Evolutionary conservation across 1,284 basidiomycete species (phyloP).

Genomic region (Ustilago shanxiensis): DNA sequence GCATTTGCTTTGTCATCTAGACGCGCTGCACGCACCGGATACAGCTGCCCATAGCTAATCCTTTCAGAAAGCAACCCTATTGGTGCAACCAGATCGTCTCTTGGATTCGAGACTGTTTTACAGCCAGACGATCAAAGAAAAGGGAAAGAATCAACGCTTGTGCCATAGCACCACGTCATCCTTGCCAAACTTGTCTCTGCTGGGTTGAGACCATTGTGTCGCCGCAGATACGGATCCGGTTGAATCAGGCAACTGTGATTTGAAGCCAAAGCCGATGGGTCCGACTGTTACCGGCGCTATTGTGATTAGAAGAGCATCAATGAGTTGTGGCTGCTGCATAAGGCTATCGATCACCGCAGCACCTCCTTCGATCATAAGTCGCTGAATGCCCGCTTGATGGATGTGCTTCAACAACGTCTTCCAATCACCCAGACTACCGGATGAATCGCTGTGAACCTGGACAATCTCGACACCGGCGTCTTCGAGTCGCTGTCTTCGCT

Average conservation of each 20-base stretch:
- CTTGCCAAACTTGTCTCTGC: constrained; percentile 25
- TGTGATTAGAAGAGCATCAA: constrained; percentile 48
- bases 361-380: constrained; percentile 96
- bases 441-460: constrained; percentile 65
- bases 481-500: constrained; percentile 62
- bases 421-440: constrained; percentile 28
- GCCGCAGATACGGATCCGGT: not conserved
- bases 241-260: constrained; percentile 17
- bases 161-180: constrained; percentile 43
- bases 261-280: constrained; percentile 29
- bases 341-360: constrained; percentile 85
- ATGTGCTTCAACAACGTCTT: constrained; percentile 37
- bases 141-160: not conserved
- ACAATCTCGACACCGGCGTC: constrained; percentile 71
- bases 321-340: constrained; percentile 31
- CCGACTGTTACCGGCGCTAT: constrained; percentile 31
- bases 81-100: no score
- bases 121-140: not conserved
- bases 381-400: constrained; percentile 74
- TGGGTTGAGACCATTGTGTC: constrained; percentile 9
- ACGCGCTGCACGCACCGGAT: not conserved
- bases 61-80: not conserved
- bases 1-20: not conserved
- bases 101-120: no score
- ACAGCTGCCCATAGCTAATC: not conserved